Evolutionary conservation across 768 basidiomycete species (phyloP), one percentile per base, ranked within the genome.

Genomic region (Suillus tomentosus): DNA sequence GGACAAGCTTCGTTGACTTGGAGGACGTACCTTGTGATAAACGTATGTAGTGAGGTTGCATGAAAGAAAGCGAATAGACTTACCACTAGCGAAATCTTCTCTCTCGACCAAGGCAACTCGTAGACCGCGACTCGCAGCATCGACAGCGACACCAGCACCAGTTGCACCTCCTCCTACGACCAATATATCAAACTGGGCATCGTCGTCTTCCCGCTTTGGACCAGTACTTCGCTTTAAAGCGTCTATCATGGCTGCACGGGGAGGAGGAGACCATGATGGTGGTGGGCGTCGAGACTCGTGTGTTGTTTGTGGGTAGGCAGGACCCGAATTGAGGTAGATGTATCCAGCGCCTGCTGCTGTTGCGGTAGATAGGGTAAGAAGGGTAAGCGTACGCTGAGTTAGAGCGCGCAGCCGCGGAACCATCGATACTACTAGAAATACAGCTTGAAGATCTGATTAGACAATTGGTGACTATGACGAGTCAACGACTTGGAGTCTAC

Each of bases 1-100:
- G 97, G 1, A 99, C 96, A 60, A 99, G 89, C 75, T 99, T 99
- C 1, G 97, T 99, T 9, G 94, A 95, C 73, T 99, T 99, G 7
- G 94, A 96, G 0, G 94, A 96, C 0, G 96, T 97, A 19, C 96
- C 94, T 94, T 70, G 27, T 19, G 13, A 24, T 39, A 9, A 48
- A 19, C 24, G 34, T 15, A 6, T 36, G 31, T 47, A 42, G 7
- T 31, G 43, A 40, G n/a, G n/a, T 53, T 31, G n/a, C 14, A 40
- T n/a, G 27, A 3, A 19, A n/a, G 27, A 7, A 45, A 31, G 10
- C 39, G 10, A 24, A 50, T 56, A 7, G 3, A 75, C 84, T 66
- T 65, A 93, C 94, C 96, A 27, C 92, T 85, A 69, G 88, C 86
- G 67, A 96, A 99, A 74, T 99, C 96, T 67, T 93, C 91, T 54